Conservation (phyloP, 257 asterid species). For the Gentiana straminea region DNA sequence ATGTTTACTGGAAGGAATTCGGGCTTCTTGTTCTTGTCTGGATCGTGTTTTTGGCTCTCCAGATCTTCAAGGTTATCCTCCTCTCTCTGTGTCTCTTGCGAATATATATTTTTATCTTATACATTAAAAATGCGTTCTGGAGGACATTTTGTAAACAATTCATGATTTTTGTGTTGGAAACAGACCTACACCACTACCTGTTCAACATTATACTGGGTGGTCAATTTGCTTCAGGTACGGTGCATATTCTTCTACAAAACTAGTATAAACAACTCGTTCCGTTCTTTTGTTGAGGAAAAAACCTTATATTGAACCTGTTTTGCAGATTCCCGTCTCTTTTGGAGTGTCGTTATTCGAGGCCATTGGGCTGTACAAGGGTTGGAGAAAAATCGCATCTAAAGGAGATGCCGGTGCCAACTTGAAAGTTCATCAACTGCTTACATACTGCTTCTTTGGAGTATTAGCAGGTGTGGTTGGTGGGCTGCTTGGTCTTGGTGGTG, state of each 20-base stretch:
- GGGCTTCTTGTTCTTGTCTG: slow-evolving; percentile 82
- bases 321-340: slow-evolving; percentile 75
- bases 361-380: slow-evolving; percentile 67
- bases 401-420: slow-evolving; percentile 61
- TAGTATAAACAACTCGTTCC: too few relatives aligned
- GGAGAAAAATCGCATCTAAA: slow-evolving; percentile 71
- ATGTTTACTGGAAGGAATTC: slow-evolving; percentile 85
- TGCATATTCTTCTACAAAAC: neutral
- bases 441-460: slow-evolving; percentile 62
- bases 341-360: slow-evolving; percentile 67
- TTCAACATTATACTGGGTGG: slow-evolving; percentile 66
- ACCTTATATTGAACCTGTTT: neutral
- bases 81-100: slow-evolving; percentile 2
- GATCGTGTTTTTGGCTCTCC: slow-evolving; percentile 74
- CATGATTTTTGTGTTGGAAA: slow-evolving; percentile 17
- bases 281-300: neutral
- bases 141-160: slow-evolving; percentile 7
- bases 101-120: neutral
- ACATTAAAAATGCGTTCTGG: neutral
- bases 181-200: slow-evolving; percentile 63
- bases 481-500: slow-evolving; percentile 95
- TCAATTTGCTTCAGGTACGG: slow-evolving; percentile 84
- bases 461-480: slow-evolving; percentile 95
- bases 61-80: slow-evolving; percentile 57
- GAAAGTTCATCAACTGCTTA: slow-evolving; percentile 45